Base-by-base conservation (phyloP, 352 stramenopile species). In the Pythium graminicola region DNA sequence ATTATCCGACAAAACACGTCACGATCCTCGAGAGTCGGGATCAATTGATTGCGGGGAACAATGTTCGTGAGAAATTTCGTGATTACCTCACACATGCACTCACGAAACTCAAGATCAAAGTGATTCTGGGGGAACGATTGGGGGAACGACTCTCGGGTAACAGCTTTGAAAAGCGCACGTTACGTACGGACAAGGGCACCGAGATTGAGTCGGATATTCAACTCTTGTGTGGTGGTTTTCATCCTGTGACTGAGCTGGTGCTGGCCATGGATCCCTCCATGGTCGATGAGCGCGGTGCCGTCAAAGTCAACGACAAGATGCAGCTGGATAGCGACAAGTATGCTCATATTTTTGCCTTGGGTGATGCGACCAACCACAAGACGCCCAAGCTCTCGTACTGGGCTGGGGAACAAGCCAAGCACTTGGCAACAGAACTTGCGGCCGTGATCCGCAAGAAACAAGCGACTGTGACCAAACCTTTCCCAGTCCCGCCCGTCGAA, bases 181-280 rank as follows among this genome's bases (percentile, higher is more conserved):
- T 87, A 14, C 60, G 54, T 19, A 82, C 70, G 0, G 53, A 78
- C 58, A 81, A 78, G 31, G 73, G 73, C 33, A 83, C 65, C 8
- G 44, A 60, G 41, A 76, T 87, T 36, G 60, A 68, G n/a, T 73
- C 71, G 8, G 76, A 87, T 47, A 68, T 85, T 19, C 69, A 81
- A 60, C 58, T 83, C 10, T 49, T 80, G 4, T 75, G 64, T 28
- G 69, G 60, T n/a, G 67, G 70, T 3, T 79, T 77, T 29, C 46
- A 45, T 22, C 71, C 70, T 4, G 53, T 72, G 4, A 57, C 49
- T 0, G 63, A 63, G 14, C 38, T 80, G 27, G 54, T 76, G 0
- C 38, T 70, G 42, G 40, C 59, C 32, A 52, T 78, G 31, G 64
- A 76, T 35, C 40, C 62, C 1, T 54, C 44, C 22, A 45, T 78